These are phyloP conservation scores for Zopfia rhizophila DNA, from an alignment of 2,329 filamentous ascomycete genomes.

Conservation along the genomic window DNA sequence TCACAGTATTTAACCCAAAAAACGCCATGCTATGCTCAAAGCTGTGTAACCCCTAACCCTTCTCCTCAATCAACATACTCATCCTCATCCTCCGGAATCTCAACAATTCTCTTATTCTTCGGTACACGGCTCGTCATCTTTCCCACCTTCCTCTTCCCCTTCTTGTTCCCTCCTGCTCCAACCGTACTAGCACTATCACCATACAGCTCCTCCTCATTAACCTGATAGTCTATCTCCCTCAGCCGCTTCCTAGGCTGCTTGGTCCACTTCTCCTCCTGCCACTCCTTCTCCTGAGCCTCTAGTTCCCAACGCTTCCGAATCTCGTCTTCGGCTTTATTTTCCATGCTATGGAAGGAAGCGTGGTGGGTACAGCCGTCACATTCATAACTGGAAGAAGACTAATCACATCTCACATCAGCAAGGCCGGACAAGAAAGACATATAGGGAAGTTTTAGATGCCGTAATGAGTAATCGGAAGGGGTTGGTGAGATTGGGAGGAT, in stretches of 20 bases:
- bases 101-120: slow-evolving; percentile 31
- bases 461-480: too few species aligned
- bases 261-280: slow-evolving; percentile 20
- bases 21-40: background rate
- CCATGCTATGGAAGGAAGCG: slow-evolving; percentile 64
- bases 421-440: background rate
- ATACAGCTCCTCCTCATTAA: background rate
- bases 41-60: background rate
- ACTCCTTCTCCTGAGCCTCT: slow-evolving; percentile 45
- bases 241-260: slow-evolving; percentile 40
- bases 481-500: background rate
- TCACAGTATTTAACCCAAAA: too few species aligned
- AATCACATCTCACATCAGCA: too few species aligned
- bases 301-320: slow-evolving; percentile 57
- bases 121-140: slow-evolving; percentile 12
- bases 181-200: slow-evolving; percentile 10
- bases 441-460: background rate
- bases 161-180: slow-evolving; percentile 12
- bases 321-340: slow-evolving; percentile 62
- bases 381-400: slow-evolving; percentile 62
- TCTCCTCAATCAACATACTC: slow-evolving; percentile 31
- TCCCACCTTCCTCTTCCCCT: slow-evolving; percentile 20
- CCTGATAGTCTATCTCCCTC: slow-evolving; percentile 36
- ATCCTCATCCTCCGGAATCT: slow-evolving; percentile 33
- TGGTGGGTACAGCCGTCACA: slow-evolving; percentile 67